Evolutionary conservation across 1,284 basidiomycete genomes (phyloP).

Genomic region (Volvariella volvacea): DNA sequence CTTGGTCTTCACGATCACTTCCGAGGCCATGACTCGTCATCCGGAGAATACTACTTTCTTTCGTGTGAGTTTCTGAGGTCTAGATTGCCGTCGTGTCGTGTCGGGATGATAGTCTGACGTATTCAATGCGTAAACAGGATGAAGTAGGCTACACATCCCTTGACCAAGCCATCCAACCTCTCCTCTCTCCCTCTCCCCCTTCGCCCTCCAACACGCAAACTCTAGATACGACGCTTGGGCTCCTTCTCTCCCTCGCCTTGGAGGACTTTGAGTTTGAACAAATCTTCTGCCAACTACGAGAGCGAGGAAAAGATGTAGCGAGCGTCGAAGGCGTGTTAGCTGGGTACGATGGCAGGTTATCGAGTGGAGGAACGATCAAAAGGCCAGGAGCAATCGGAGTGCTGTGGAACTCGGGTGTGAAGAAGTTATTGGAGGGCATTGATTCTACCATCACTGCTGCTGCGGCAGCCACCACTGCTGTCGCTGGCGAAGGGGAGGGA

Average conservation of each 20-base stretch:
- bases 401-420: slow-evolving; percentile 41
- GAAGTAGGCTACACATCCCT: slow-evolving; percentile 62
- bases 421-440: slow-evolving; percentile 17
- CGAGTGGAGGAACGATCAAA: slow-evolving; percentile 40
- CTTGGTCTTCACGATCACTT: slow-evolving; percentile 53
- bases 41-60: slow-evolving; percentile 58
- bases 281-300: slow-evolving; percentile 41
- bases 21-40: slow-evolving; percentile 55
- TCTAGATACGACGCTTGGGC: slow-evolving; percentile 49
- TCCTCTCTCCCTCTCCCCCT: no score
- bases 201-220: slow-evolving; percentile 39
- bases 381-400: slow-evolving; percentile 50
- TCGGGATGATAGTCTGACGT: no score
- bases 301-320: slow-evolving; percentile 27
- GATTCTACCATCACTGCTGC: no score
- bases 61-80: slow-evolving; percentile 45
- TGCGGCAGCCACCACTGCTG: slow-evolving; percentile 1
- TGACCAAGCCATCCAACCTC: slow-evolving; percentile 43
- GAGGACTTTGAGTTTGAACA: slow-evolving; percentile 53
- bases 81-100: no score
- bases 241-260: slow-evolving; percentile 55
- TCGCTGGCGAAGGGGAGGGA: no score
- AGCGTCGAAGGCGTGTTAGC: slow-evolving; percentile 33
- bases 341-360: slow-evolving; percentile 27
- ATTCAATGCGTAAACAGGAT: slow-evolving; percentile 41